Percentiles rank a stretch among this genome's conserved stretches.
Conservation (phyloP, 805 yeast genomes). For the Candida takata region DNA sequence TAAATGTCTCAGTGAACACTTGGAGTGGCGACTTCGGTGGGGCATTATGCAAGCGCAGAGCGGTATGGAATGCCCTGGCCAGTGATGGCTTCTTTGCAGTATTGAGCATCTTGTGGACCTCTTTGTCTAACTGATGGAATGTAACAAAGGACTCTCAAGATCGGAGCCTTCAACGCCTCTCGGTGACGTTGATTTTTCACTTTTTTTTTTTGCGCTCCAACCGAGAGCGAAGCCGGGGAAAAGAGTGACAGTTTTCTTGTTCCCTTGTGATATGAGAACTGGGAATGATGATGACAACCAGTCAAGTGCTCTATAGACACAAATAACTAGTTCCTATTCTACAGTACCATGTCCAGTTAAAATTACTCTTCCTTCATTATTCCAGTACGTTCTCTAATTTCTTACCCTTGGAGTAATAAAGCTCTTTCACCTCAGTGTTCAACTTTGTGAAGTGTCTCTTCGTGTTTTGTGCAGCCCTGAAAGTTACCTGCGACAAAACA, state of each 20-base stretch:
- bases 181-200: conserved; percentile 3
- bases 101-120: background rate
- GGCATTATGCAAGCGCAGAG: conserved; percentile 13
- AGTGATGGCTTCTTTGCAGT: conserved; percentile 1
- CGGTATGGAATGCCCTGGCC: conserved; percentile 21
- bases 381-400: conserved; percentile 33
- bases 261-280: too few species aligned
- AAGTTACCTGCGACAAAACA: background rate
- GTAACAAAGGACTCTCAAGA: too few species aligned
- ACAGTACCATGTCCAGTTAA: too few species aligned
- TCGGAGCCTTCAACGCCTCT: background rate
- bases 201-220: conserved; percentile 1
- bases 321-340: too few species aligned
- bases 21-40: conserved; percentile 72
- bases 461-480: background rate
- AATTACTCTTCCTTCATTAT: too few species aligned
- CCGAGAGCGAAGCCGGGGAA: conserved; percentile 2
- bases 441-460: conserved; percentile 15
- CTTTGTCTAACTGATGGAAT: too few species aligned
- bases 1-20: conserved; percentile 90
- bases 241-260: too few species aligned
- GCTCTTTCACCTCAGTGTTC: conserved; percentile 46
- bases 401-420: conserved; percentile 50
- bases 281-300: too few species aligned
- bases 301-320: too few species aligned